Base-by-base conservation (phyloP, 257 asterid genomes). In the Solanum paucissectum region DNA sequence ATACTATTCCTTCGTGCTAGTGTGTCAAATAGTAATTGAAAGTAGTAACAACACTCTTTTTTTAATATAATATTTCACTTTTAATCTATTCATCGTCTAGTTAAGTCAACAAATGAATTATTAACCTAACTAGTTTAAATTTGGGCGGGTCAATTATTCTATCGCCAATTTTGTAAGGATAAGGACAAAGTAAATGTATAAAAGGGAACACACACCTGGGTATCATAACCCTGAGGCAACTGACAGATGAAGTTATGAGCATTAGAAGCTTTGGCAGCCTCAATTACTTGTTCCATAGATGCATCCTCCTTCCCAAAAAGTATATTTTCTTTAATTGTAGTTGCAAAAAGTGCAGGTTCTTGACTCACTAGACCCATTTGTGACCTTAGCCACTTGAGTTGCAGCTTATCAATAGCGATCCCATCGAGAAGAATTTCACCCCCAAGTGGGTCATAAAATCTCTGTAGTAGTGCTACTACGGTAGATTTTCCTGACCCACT, bases 301-400 rank as follows among this genome's bases (percentile, higher is more conserved):
- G 98, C 99, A 77, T 95, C 95, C 83, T 97, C 98, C 87, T 95
- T 95, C 37, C 99, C 99, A 36, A 97, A 95, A 75, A 95, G 90
- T 88, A 97, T 95, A 60, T 97, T 97, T 85, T 97, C 99, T 86
- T 93, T 95, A 58, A 97, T 95, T 3, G 98, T 90, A 36, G 98
- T 95, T 2, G 98, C 99, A 73, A 95, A 97, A 9, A 97, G 94
- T 5, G 98, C 96, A 5, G 99, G 99, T 90, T 97, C 99, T 69
- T 97, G 99, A 89, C 99, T 97, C 20, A 97, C 98, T 81, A 97
- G 87, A 33, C 99, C 99, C 99, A 95, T 97, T 87, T 94, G 98
- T 8, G 98, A 93, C 93, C 99, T 95, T 75, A 97, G 86, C 99
- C 99, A 97, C 90, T 94, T 97, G 66, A 95, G 92, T 46, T 95